These are phyloP conservation scores for Wickerhamomyces mucosus DNA, from an alignment of 805 yeast genomes.

Conservation along the genomic window DNA sequence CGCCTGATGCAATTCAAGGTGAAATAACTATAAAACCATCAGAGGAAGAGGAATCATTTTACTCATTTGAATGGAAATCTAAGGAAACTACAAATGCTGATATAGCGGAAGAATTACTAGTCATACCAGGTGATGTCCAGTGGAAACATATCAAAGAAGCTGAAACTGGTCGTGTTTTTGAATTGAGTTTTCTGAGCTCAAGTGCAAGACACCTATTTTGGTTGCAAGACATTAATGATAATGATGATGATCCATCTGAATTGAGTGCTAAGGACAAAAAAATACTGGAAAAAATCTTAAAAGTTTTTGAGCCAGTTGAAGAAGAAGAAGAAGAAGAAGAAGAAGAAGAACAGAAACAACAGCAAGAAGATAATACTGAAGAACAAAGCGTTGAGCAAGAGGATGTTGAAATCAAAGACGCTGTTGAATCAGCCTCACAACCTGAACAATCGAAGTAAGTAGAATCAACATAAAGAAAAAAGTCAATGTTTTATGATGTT, in stretches of 20 bases:
- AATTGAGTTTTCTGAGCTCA: constrained; percentile 52
- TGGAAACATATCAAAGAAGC: constrained; percentile 66
- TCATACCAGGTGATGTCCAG: constrained; percentile 80
- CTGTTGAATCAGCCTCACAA: too few relatives aligned
- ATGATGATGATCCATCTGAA: constrained; percentile 47
- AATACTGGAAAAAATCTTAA: constrained; percentile 37
- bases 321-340: constrained; percentile 28
- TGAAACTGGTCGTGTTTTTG: constrained; percentile 68
- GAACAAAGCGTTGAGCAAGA: constrained; percentile 3
- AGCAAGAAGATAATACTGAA: neutral
- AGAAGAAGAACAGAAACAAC: constrained; percentile 16
- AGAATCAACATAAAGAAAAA: constrained; percentile 1
- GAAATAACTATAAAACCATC: constrained; percentile 47
- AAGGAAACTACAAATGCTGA: constrained; percentile 37
- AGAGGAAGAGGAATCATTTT: constrained; percentile 64
- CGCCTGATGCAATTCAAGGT: constrained; percentile 68
- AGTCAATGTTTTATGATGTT: too few relatives aligned
- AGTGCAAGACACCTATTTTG: constrained; percentile 51
- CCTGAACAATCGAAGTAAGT: constrained; percentile 9
- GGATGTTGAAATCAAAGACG: too few relatives aligned
- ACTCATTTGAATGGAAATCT: constrained; percentile 66
- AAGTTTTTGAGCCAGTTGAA: constrained; percentile 34
- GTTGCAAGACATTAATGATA: constrained; percentile 66
- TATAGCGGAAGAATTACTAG: constrained; percentile 53
- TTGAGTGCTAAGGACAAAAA: constrained; percentile 51